These are phyloP conservation scores for Paxillus involutus DNA, from an alignment of 768 basidiomycete genomes.

Conservation along the genomic window DNA sequence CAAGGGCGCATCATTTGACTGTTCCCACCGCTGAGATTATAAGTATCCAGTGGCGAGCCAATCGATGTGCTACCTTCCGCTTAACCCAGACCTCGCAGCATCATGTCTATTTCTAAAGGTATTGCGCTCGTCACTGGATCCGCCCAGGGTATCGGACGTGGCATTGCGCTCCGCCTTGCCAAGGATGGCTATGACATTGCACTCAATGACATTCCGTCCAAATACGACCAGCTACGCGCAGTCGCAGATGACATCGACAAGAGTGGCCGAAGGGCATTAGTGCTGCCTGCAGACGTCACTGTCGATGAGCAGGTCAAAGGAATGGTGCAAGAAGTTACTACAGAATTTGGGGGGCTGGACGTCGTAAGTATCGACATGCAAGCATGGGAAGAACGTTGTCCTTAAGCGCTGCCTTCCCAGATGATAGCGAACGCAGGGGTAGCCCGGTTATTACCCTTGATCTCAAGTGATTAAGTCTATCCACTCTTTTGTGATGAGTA, in stretches of 20 bases:
- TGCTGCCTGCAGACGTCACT: conserved; percentile 22
- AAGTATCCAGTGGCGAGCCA: too few relatives aligned
- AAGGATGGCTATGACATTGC: conserved; percentile 27
- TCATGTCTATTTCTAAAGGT: conserved; percentile 22
- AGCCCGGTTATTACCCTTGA: not conserved
- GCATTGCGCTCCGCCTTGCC: conserved; percentile 18
- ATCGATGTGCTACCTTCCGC: too few relatives aligned
- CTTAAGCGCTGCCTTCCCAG: conserved; percentile 1
- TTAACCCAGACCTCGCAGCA: not conserved
- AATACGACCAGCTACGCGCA: conserved; percentile 5
- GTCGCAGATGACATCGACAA: conserved; percentile 21
- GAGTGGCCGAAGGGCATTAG: conserved; percentile 12
- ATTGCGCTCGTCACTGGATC: conserved; percentile 31
- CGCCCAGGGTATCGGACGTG: conserved; percentile 28
- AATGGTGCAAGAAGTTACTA: conserved; percentile 18
- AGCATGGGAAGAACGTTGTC: not conserved
- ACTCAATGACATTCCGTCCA: conserved; percentile 26
- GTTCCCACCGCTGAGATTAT: too few relatives aligned
- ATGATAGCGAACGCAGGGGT: conserved; percentile 21
- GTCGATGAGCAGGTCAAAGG: conserved; percentile 20
- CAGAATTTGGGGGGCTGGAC: conserved; percentile 11
- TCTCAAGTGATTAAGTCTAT: not conserved
- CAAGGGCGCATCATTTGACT: too few relatives aligned
- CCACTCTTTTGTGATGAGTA: not conserved
- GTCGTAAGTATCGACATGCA: not conserved